These are phyloP conservation scores for Komagataella pseudopastoris DNA, from an alignment of 805 yeast genomes.

Conservation along the genomic window DNA sequence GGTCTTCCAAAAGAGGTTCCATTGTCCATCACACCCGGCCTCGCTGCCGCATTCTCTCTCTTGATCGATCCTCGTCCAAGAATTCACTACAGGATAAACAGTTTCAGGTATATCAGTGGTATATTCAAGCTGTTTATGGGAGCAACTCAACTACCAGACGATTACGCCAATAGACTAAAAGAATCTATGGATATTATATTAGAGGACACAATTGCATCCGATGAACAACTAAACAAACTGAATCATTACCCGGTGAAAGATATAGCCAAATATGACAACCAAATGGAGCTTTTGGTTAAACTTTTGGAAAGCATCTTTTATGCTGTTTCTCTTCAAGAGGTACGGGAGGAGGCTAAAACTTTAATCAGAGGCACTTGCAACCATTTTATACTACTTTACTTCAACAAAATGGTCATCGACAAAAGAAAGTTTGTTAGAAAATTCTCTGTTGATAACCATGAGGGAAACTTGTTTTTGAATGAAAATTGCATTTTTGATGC, in stretches of 20 bases:
- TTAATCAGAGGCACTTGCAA: conserved; percentile 57
- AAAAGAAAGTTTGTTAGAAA: conserved; percentile 53
- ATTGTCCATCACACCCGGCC: conserved; percentile 72
- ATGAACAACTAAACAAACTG: conserved; percentile 9
- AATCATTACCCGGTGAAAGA: conserved; percentile 31
- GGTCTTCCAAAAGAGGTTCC: conserved; percentile 54
- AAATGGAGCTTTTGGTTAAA: conserved; percentile 51
- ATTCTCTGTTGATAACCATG: conserved; percentile 67
- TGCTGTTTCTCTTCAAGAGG: conserved; percentile 62
- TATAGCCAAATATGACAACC: conserved; percentile 34
- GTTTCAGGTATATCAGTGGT: conserved; percentile 58
- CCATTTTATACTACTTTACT: conserved; percentile 68
- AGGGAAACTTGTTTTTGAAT: conserved; percentile 58
- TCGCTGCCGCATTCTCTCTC: conserved; percentile 63
- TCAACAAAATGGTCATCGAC: conserved; percentile 60
- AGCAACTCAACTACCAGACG: conserved; percentile 31
- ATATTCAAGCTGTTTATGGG: conserved; percentile 60
- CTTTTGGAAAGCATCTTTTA: conserved; percentile 62
- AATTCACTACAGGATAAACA: conserved; percentile 58
- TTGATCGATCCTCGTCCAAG: conserved; percentile 55
- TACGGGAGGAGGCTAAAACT: conserved; percentile 49
- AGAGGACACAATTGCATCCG: conserved; percentile 12
- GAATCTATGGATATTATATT: conserved; percentile 33
- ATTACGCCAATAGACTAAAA: conserved; percentile 28
- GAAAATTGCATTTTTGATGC: conserved; percentile 66